Conservation (phyloP, 2,329 filamentous ascomycete genomes). For the Lachnellula subtilissima region DNA sequence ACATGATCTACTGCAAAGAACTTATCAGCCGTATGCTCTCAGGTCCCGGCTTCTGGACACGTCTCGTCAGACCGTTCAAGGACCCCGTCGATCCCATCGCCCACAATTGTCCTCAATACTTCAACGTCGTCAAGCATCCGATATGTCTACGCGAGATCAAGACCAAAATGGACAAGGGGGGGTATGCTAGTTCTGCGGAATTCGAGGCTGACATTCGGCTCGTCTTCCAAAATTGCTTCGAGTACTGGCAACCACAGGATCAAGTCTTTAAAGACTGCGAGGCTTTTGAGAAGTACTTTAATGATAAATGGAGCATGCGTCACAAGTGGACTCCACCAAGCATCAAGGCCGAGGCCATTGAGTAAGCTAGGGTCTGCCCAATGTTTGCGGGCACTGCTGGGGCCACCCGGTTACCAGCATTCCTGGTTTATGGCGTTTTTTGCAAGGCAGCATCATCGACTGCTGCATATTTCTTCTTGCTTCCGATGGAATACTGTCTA, state of each 20-base stretch:
- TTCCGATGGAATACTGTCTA: no score
- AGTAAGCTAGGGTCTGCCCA: not conserved
- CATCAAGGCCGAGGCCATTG: slow-evolving; percentile 37
- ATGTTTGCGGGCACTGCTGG: not conserved
- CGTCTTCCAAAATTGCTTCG: slow-evolving; percentile 60
- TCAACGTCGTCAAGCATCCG: slow-evolving; percentile 54
- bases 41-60: slow-evolving; percentile 61
- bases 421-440: no score
- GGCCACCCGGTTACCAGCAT: no score
- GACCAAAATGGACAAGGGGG: slow-evolving; percentile 50
- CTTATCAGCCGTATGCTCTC: slow-evolving; percentile 56
- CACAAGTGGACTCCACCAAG: slow-evolving; percentile 56
- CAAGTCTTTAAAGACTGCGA: slow-evolving; percentile 52
- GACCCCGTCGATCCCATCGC: slow-evolving; percentile 53
- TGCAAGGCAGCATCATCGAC: no score
- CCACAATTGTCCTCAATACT: slow-evolving; percentile 58
- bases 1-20: slow-evolving; percentile 55
- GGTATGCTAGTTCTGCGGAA: slow-evolving; percentile 49
- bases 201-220: slow-evolving; percentile 55
- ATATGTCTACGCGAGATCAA: slow-evolving; percentile 61
- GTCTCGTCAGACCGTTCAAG: slow-evolving; percentile 58
- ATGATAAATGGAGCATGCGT: slow-evolving; percentile 56
- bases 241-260: slow-evolving; percentile 55
- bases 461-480: no score
- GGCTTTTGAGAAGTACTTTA: slow-evolving; percentile 53